Percentiles rank a stretch among this genome's conserved stretches.
Evolutionary conservation across 345 rosid genomes (phyloP).

Genomic region (Euphorbia peplus): DNA sequence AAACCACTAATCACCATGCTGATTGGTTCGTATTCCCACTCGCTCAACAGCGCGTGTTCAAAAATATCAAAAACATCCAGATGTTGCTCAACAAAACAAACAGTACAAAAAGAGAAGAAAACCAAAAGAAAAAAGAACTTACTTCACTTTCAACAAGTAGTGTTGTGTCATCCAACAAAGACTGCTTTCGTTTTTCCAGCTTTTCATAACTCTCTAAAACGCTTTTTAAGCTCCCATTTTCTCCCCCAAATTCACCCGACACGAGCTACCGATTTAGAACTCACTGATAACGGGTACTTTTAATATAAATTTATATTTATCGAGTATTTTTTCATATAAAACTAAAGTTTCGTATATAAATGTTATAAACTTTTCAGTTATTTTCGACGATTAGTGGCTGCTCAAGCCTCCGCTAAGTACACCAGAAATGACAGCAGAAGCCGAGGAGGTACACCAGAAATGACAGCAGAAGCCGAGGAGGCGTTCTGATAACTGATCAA

Average conservation of each 20-base stretch:
- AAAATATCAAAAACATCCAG: neutral
- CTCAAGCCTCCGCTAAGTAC: no score
- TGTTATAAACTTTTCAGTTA: no score
- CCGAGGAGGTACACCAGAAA: no score
- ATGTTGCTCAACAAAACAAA: neutral
- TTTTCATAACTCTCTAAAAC: neutral
- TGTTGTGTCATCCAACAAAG: neutral
- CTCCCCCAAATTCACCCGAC: neutral
- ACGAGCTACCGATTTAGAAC: no score
- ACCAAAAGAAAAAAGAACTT: neutral
- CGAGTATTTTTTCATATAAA: no score
- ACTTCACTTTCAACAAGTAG: neutral
- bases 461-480: neutral
- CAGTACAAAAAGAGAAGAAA: neutral
- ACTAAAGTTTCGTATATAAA: no score
- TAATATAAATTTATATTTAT: no score
- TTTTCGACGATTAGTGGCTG: no score
- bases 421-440: no score
- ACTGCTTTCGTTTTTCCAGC: neutral
- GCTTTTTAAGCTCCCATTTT: neutral
- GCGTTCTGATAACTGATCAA: neutral
- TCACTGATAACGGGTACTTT: no score
- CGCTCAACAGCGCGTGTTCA: conserved; percentile 8
- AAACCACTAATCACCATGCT: neutral
- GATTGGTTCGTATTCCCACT: conserved; percentile 9